phyloP scores from a whole-genome alignment of 2,329 filamentous ascomycete genomes.

The Trichophyton verrucosum region DNA sequence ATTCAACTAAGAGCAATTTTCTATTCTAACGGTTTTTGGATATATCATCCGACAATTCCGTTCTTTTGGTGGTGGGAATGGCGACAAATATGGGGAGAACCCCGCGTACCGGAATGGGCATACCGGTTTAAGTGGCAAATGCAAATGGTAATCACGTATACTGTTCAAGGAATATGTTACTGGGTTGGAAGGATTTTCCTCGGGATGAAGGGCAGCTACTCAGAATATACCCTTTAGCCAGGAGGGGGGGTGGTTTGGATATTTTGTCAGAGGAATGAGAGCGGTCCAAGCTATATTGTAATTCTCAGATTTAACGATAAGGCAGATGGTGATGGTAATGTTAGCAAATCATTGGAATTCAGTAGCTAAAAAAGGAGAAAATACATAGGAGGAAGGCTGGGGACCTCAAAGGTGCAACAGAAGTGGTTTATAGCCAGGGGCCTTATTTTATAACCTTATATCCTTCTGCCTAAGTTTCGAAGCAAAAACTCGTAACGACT shows the following conservation, averaged over 20 bases:
- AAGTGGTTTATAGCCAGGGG: not conserved
- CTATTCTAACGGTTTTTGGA: conserved; percentile 2
- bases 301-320: too few relatives aligned
- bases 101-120: not conserved
- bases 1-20: conserved; percentile 4
- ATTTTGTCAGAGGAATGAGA: too few relatives aligned
- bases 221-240: too few relatives aligned
- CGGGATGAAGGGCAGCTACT: conserved; percentile 4
- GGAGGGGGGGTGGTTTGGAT: too few relatives aligned
- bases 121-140: not conserved
- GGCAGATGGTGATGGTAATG: too few relatives aligned
- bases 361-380: too few relatives aligned
- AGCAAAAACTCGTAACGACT: not conserved
- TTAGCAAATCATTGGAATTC: too few relatives aligned
- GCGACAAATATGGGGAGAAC: conserved; percentile 2
- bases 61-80: not conserved
- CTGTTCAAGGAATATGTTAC: not conserved
- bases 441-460: not conserved
- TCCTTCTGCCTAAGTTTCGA: not conserved
- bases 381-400: too few relatives aligned
- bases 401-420: not conserved
- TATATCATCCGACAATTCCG: conserved; percentile 2
- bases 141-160: not conserved
- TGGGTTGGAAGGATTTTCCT: conserved; percentile 1
- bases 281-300: too few relatives aligned